Conservation (phyloP, 2,329 filamentous ascomycete species). For the Chaetomium sp. region DNA sequence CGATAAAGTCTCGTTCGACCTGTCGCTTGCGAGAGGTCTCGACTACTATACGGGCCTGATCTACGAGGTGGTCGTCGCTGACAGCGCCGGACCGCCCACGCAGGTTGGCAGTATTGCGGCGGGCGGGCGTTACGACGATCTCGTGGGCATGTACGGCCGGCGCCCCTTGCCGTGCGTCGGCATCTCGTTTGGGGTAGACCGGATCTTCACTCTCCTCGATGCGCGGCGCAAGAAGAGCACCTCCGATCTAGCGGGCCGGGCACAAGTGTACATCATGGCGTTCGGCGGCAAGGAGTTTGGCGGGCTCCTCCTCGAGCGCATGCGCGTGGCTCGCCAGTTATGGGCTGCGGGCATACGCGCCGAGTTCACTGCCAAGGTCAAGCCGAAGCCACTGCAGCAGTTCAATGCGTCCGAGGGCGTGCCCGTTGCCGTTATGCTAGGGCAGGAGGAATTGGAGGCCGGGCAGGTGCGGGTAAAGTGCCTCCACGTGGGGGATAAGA, state of each 20-base stretch:
- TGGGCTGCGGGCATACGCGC: conserved; percentile 90
- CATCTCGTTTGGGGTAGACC: conserved; percentile 90
- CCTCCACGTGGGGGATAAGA: conserved; percentile 72
- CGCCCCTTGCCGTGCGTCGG: conserved; percentile 72
- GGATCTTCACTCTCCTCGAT: conserved; percentile 49
- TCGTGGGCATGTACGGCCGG: conserved; percentile 93
- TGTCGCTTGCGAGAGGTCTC: conserved; percentile 77
- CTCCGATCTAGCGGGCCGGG: conserved; percentile 60
- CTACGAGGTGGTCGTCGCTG: conserved; percentile 85
- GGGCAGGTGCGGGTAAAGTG: conserved; percentile 89
- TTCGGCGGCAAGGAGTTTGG: conserved; percentile 80
- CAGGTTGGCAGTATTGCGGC: conserved; percentile 63
- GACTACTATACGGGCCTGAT: conserved; percentile 90
- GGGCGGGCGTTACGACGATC: conserved; percentile 82
- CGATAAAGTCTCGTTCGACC: conserved; percentile 79
- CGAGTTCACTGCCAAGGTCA: conserved; percentile 85
- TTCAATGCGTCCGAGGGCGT: conserved; percentile 85
- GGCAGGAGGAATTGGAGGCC: conserved; percentile 77
- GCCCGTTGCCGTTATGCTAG: conserved; percentile 86
- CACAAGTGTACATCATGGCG: conserved; percentile 93
- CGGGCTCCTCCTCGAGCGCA: conserved; percentile 13
- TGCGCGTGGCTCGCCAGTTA: conserved; percentile 44
- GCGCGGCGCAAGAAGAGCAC: conserved; percentile 51
- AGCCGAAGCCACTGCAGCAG: conserved; percentile 83
- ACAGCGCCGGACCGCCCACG: conserved; percentile 40